phyloP scores from a whole-genome alignment of 176 grass and related monocot species.

The Paspalum notatum region DNA sequence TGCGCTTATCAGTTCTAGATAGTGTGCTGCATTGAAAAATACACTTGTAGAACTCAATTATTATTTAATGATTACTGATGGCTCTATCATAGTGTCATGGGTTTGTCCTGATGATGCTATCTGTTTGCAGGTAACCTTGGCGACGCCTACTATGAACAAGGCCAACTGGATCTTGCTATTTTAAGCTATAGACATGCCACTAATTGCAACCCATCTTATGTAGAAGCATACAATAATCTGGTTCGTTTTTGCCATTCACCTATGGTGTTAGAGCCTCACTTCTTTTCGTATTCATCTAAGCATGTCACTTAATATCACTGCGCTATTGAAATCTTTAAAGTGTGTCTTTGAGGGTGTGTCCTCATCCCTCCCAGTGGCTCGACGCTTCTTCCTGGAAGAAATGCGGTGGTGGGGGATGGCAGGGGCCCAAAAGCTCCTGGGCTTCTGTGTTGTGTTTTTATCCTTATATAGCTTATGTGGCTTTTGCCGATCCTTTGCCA shows the following conservation, averaged over 20 bases:
- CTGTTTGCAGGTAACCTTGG: slow-evolving; percentile 2
- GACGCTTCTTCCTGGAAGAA: no score
- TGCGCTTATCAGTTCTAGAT: not conserved
- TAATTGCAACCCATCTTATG: slow-evolving; percentile 10
- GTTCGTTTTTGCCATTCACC: slow-evolving; percentile 1
- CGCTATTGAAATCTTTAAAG: no score
- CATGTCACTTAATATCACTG: no score
- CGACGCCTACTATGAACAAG: not conserved
- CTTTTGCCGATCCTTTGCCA: no score
- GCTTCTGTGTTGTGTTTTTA: no score
- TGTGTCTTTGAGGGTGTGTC: no score
- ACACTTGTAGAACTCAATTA: not conserved
- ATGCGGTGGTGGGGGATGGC: no score
- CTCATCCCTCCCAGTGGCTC: no score
- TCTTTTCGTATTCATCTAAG: not conserved
- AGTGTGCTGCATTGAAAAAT: not conserved
- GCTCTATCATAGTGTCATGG: not conserved
- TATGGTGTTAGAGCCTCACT: not conserved
- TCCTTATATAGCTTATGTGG: no score
- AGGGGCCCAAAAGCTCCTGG: no score
- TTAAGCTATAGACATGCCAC: slow-evolving; percentile 16
- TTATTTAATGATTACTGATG: not conserved
- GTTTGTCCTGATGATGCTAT: not conserved
- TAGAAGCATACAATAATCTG: slow-evolving; percentile 18
- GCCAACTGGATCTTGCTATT: slow-evolving; percentile 11